phyloP scores from a whole-genome alignment of 2,329 filamentous ascomycete genomes.

The Blumeria hordei region DNA sequence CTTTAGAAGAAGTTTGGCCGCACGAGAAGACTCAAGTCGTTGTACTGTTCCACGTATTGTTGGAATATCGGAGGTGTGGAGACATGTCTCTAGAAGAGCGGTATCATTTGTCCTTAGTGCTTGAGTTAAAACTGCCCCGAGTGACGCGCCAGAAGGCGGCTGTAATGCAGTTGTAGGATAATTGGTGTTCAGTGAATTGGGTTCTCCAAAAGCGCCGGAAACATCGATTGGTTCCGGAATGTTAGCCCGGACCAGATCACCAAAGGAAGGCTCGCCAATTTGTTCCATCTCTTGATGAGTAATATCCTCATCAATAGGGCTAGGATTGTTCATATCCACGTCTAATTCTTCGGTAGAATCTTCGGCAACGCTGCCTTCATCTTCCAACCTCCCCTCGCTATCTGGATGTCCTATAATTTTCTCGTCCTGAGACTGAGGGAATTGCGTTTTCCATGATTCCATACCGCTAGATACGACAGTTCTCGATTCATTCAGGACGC shows the following conservation, averaged over 20 bases:
- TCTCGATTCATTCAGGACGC: constrained; percentile 32
- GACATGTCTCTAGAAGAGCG: constrained; percentile 73
- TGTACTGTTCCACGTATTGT: constrained; percentile 79
- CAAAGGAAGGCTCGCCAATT: constrained; percentile 42
- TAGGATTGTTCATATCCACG: constrained; percentile 18
- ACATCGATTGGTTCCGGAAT: constrained; percentile 58
- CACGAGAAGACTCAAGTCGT: constrained; percentile 64
- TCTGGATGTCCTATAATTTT: background rate
- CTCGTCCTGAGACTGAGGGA: background rate
- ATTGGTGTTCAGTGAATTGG: constrained; percentile 5
- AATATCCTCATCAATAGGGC: constrained; percentile 16
- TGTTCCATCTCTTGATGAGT: constrained; percentile 15
- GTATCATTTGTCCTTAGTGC: constrained; percentile 80
- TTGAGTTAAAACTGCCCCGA: constrained; percentile 81
- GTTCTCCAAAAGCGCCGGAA: constrained; percentile 27
- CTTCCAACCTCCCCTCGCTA: constrained; percentile 18
- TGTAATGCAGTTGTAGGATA: constrained; percentile 10
- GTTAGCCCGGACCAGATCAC: constrained; percentile 52
- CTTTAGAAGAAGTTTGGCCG: constrained; percentile 54
- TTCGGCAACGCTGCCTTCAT: constrained; percentile 19
- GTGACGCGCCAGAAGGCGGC: constrained; percentile 46
- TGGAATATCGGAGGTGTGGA: constrained; percentile 51
- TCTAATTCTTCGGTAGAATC: constrained; percentile 19
- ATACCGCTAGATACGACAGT: constrained; percentile 23
- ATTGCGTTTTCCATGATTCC: no score